Conservation (phyloP, 371 early-diverging fungal species). For the Fennellomyces sp. region DNA sequence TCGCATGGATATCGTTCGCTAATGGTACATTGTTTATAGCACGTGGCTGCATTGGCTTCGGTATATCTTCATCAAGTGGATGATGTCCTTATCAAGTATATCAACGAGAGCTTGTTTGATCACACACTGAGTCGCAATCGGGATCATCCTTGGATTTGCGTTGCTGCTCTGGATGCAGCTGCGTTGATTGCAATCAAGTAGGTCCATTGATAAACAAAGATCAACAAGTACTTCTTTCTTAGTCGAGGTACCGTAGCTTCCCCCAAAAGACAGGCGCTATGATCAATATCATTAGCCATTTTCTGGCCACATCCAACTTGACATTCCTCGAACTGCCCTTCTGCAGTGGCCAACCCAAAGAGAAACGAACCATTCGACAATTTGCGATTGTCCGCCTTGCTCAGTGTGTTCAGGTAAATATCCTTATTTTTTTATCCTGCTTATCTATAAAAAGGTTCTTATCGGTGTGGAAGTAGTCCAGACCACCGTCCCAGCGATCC, state of each 20-base stretch:
- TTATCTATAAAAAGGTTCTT: too few species aligned
- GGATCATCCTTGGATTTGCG: conserved; percentile 53
- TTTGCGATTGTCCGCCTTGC: conserved; percentile 61
- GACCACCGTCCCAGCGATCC: conserved; percentile 33
- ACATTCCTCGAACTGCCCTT: conserved; percentile 29
- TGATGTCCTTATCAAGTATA: conserved; percentile 58
- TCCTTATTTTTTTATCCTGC: neutral
- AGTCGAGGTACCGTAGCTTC: too few species aligned
- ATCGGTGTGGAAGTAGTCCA: too few species aligned
- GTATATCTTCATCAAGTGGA: conserved; percentile 65
- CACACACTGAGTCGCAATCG: conserved; percentile 22
- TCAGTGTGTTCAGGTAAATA: conserved; percentile 56
- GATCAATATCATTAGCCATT: conserved; percentile 57
- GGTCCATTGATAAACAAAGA: neutral
- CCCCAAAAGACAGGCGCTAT: conserved; percentile 46
- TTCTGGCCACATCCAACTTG: conserved; percentile 58
- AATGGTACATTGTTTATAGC: conserved; percentile 31
- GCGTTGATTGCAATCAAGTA: conserved; percentile 64
- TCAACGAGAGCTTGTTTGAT: conserved; percentile 57
- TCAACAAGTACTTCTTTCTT: too few species aligned
- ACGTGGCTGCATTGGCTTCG: conserved; percentile 60
- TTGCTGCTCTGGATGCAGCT: conserved; percentile 60
- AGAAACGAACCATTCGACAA: conserved; percentile 45
- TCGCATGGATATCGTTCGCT: too few species aligned
- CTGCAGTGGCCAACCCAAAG: conserved; percentile 32